Evolutionary conservation across 495 filamentous ascomycete species (phyloP).

Genomic region (Chaetomium tenue): DNA sequence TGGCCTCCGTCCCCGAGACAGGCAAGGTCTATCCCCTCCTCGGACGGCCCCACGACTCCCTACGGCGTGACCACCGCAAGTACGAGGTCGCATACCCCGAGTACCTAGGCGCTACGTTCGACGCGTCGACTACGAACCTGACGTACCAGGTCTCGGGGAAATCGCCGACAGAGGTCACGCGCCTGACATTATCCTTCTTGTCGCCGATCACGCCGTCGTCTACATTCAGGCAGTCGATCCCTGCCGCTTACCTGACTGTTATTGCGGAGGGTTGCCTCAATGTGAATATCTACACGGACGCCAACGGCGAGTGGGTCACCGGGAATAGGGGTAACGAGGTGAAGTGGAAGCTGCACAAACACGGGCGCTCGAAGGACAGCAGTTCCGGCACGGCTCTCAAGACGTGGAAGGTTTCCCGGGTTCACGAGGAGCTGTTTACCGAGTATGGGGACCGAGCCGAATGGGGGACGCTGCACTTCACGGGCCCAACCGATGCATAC

Average conservation of each 20-base stretch:
- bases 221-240: constrained; percentile 85
- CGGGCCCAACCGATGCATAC: constrained; percentile 62
- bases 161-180: constrained; percentile 40
- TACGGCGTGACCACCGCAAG: constrained; percentile 46
- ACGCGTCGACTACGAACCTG: constrained; percentile 90
- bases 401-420: constrained; percentile 61
- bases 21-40: constrained; percentile 80
- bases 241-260: constrained; percentile 80
- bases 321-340: constrained; percentile 67
- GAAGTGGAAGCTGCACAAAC: constrained; percentile 60
- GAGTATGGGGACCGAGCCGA: constrained; percentile 76
- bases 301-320: constrained; percentile 88
- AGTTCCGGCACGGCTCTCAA: constrained; percentile 40
- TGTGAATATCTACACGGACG: constrained; percentile 81
- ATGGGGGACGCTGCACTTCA: constrained; percentile 83
- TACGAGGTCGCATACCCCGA: constrained; percentile 68
- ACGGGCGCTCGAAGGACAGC: constrained; percentile 21
- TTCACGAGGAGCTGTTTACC: constrained; percentile 64
- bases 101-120: constrained; percentile 79
- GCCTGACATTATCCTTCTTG: constrained; percentile 78
- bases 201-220: constrained; percentile 93
- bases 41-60: constrained; percentile 80
- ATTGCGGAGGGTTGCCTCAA: constrained; percentile 68
- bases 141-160: constrained; percentile 69
- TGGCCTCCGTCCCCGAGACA: constrained; percentile 71